Evolutionary conservation across 2,329 filamentous ascomycete species (phyloP).

Genomic region (Trichophyton benhamiae): DNA sequence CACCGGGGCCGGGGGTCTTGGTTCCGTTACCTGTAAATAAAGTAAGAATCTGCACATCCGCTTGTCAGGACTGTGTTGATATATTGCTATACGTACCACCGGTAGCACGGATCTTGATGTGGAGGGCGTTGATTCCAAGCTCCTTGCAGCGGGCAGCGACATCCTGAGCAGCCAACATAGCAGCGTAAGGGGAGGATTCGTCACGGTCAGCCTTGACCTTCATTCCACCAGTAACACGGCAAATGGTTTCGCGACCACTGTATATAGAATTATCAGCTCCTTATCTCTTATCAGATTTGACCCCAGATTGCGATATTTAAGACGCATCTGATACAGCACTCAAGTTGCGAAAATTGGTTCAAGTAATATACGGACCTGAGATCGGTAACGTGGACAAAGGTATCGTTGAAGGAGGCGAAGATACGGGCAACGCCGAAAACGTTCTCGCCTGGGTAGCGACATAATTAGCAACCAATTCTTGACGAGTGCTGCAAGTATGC

Average conservation of each 20-base stretch:
- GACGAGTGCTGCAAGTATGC: not conserved
- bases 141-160: conserved; percentile 85
- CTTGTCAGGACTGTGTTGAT: not conserved
- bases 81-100: conserved; percentile 55
- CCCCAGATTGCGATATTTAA: not conserved
- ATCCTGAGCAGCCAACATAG: conserved; percentile 99
- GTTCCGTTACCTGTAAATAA: conserved; percentile 72
- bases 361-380: conserved; percentile 53
- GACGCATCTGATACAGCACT: not conserved
- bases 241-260: conserved; percentile 99
- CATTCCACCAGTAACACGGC: conserved; percentile 99
- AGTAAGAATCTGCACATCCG: not conserved
- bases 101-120: conserved; percentile 99
- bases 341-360: not conserved
- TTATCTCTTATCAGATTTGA: not conserved
- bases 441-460: conserved; percentile 58
- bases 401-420: conserved; percentile 90
- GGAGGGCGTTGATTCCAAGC: conserved; percentile 82
- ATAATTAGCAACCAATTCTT: conserved; percentile 3
- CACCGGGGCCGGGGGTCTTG: conserved; percentile 98
- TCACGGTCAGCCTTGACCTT: conserved; percentile 99
- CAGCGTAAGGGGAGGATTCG: conserved; percentile 98
- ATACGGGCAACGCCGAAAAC: conserved; percentile 97
- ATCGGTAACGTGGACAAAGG: conserved; percentile 99
- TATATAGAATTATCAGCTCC: conserved; percentile 38